Conservation (phyloP, 2,329 filamentous ascomycete genomes). For the Sporothrix phasma region DNA sequence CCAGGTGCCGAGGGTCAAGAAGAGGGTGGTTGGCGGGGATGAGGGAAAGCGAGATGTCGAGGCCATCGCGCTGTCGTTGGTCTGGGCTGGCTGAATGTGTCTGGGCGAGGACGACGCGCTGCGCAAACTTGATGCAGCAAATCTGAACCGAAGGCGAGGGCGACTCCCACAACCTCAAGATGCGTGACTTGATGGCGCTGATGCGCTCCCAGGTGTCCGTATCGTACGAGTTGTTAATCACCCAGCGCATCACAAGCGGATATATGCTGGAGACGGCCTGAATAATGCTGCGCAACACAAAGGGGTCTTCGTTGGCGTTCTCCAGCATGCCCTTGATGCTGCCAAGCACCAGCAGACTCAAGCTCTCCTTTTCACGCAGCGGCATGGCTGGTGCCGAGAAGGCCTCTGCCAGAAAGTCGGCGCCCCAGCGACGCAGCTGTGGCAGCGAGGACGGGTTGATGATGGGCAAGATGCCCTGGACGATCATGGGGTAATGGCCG, state of each 20-base stretch:
- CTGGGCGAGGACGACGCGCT: conserved; percentile 85
- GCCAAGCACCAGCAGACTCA: conserved; percentile 68
- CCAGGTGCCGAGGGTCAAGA: conserved; percentile 68
- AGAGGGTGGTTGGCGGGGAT: conserved; percentile 75
- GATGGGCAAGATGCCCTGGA: conserved; percentile 87
- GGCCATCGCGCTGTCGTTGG: conserved; percentile 62
- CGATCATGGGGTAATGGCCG: conserved; percentile 81
- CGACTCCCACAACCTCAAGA: conserved; percentile 79
- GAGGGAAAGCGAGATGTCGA: conserved; percentile 78
- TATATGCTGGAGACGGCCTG: conserved; percentile 90
- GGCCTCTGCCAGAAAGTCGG: conserved; percentile 90
- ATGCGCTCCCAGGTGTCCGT: conserved; percentile 77
- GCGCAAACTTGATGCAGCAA: conserved; percentile 95
- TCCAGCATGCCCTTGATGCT: conserved; percentile 62
- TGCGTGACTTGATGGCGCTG: conserved; percentile 76
- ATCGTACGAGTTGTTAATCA: conserved; percentile 84
- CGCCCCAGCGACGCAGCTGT: conserved; percentile 87
- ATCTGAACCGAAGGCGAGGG: conserved; percentile 68
- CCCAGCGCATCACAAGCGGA: conserved; percentile 82
- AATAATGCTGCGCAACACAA: conserved; percentile 76
- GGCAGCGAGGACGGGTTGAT: conserved; percentile 64
- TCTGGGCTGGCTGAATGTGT: conserved; percentile 75
- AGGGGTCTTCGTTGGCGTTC: conserved; percentile 62
- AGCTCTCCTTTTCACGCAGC: conserved; percentile 66
- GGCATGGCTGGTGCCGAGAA: conserved; percentile 85